Conservation (phyloP, 176 grass and related monocot genomes). For the Oryza brachyantha region DNA sequence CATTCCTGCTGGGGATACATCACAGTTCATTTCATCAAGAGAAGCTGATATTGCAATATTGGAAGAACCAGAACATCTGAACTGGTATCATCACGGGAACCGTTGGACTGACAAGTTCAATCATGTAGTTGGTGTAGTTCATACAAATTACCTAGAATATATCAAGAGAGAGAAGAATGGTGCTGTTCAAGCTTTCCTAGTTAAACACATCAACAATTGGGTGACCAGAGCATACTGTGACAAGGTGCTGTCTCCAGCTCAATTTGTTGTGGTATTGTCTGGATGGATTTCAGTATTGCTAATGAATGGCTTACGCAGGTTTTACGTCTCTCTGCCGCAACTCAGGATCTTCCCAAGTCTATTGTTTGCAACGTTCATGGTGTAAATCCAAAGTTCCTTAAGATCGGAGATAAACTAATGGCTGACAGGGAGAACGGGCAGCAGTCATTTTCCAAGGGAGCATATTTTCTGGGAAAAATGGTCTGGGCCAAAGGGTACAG, state of each 20-base stretch:
- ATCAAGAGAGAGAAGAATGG: conserved; percentile 88
- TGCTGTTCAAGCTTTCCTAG: conserved; percentile 66
- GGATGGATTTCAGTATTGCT: background rate
- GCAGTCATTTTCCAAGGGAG: conserved; percentile 60
- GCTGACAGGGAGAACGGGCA: conserved; percentile 46
- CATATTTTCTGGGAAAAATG: conserved; percentile 91
- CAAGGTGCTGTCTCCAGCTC: conserved; percentile 49
- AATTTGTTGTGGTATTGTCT: background rate
- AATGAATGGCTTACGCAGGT: conserved; percentile 36
- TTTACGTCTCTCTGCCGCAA: conserved; percentile 70
- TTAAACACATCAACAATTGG: conserved; percentile 93
- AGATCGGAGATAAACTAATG: conserved; percentile 53
- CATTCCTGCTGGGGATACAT: conserved; percentile 73
- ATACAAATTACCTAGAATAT: conserved; percentile 95
- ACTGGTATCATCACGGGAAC: conserved; percentile 95
- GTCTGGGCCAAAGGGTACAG: conserved; percentile 83
- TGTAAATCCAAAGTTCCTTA: conserved; percentile 76
- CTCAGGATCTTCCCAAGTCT: conserved; percentile 73
- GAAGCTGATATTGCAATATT: conserved; percentile 85
- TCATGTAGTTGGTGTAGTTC: conserved; percentile 84
- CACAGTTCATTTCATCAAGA: conserved; percentile 67
- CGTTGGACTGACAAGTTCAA: conserved; percentile 88
- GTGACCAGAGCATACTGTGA: conserved; percentile 79
- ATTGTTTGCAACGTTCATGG: conserved; percentile 79
- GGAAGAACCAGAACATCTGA: conserved; percentile 91